Evolutionary conservation across 2,329 filamentous ascomycete genomes (phyloP).

Genomic region (Arthrobotrys sphaeroides): DNA sequence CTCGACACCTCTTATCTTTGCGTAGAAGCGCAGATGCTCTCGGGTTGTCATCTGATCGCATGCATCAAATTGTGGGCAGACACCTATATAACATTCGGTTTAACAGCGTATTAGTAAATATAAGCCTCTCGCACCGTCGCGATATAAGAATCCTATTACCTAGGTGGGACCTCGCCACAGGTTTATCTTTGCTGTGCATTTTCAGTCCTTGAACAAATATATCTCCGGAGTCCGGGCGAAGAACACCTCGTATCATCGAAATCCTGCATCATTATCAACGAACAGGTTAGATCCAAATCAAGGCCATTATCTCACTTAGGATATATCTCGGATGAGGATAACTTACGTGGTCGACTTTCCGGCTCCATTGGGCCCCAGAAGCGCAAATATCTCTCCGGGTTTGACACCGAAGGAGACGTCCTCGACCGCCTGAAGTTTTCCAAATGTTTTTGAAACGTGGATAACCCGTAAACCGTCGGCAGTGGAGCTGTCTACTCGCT

Average conservation of each 20-base stretch:
- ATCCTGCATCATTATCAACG: no score
- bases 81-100: conserved; percentile 71
- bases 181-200: conserved; percentile 73
- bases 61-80: conserved; percentile 88
- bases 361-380: conserved; percentile 89
- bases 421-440: conserved; percentile 80
- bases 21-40: conserved; percentile 89
- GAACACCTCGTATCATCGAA: conserved; percentile 86
- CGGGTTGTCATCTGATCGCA: conserved; percentile 89
- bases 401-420: conserved; percentile 85
- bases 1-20: conserved; percentile 79
- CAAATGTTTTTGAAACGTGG: conserved; percentile 82
- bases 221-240: conserved; percentile 79
- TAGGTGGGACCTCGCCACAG: conserved; percentile 76
- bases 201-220: conserved; percentile 81
- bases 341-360: conserved; percentile 69
- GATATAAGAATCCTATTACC: neutral
- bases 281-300: neutral
- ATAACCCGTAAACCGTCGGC: conserved; percentile 79
- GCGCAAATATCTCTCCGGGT: conserved; percentile 83
- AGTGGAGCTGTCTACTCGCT: conserved; percentile 68
- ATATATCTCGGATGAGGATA: neutral
- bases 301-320: neutral
- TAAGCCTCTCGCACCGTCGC: neutral
- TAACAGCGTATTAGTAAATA: neutral